These are phyloP conservation scores for Trypethelium eluteriae DNA, from an alignment of 495 filamentous ascomycete species.

Conservation along the genomic window DNA sequence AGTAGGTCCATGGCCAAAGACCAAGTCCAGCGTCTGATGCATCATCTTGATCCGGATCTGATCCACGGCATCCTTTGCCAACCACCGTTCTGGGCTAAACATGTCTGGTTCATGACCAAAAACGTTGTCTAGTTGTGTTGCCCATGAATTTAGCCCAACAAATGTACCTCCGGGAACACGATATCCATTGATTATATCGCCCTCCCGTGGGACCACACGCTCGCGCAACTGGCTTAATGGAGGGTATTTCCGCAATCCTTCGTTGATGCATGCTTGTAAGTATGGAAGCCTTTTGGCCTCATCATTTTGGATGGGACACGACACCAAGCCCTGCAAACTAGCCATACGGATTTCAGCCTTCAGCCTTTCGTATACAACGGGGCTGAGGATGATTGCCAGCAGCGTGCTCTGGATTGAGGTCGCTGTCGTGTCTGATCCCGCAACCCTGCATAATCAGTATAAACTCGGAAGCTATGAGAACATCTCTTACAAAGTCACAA, in stretches of 20 bases:
- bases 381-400: constrained; percentile 3
- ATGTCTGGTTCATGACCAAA: constrained; percentile 15
- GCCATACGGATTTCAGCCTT: constrained; percentile 17
- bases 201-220: constrained; percentile 17
- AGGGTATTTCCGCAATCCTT: constrained; percentile 21
- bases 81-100: constrained; percentile 24
- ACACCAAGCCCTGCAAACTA: not conserved
- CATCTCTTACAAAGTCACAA: not conserved
- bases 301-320: constrained; percentile 13
- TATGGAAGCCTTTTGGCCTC: constrained; percentile 19
- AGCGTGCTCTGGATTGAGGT: not conserved
- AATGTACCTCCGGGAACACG: constrained; percentile 19
- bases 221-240: constrained; percentile 17
- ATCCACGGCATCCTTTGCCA: constrained; percentile 15
- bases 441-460: not conserved
- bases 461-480: not conserved
- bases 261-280: constrained; percentile 23
- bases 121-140: constrained; percentile 5
- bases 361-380: constrained; percentile 10
- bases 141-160: constrained; percentile 15
- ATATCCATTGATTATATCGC: constrained; percentile 18
- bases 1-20: constrained; percentile 20
- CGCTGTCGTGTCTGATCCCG: not conserved
- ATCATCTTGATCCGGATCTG: constrained; percentile 13
- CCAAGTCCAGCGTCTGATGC: constrained; percentile 16